phyloP scores from a whole-genome alignment of 148 eudicot species.

The Nyssa sinensis region DNA sequence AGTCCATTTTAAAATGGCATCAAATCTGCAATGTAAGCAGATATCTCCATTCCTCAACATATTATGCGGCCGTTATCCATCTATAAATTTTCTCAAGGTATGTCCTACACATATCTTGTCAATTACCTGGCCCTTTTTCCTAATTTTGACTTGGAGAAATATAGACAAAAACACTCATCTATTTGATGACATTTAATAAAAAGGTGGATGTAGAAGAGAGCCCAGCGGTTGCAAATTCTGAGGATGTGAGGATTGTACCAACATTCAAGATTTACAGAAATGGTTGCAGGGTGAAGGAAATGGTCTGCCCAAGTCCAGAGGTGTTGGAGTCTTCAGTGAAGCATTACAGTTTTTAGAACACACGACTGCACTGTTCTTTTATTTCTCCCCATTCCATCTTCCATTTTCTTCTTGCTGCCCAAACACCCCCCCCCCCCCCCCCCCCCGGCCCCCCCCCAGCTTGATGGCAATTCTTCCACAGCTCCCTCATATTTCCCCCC shows the following conservation, averaged over 20 bases:
- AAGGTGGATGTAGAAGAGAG: constrained; percentile 80
- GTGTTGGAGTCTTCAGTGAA: constrained; percentile 83
- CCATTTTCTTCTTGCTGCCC: constrained; percentile 27
- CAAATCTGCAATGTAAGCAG: constrained; percentile 53
- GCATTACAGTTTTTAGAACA: constrained; percentile 65
- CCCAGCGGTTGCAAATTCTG: constrained; percentile 52
- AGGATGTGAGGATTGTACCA: constrained; percentile 69
- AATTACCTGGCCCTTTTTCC: background rate
- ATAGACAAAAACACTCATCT: background rate
- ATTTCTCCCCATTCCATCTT: constrained; percentile 1
- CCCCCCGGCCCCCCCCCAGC: too few species aligned
- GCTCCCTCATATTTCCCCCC: constrained; percentile 1
- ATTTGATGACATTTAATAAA: background rate
- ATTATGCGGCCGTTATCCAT: constrained; percentile 64
- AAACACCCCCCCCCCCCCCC: too few species aligned
- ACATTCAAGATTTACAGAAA: constrained; percentile 84
- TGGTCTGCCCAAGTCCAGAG: constrained; percentile 67
- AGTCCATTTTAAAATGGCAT: constrained; percentile 54
- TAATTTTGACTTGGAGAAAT: background rate
- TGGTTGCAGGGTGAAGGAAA: constrained; percentile 70
- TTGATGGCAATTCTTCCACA: constrained; percentile 20
- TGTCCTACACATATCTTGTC: background rate
- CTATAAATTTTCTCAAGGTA: constrained; percentile 79
- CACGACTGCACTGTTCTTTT: background rate
- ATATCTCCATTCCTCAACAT: constrained; percentile 52